A percentile compares a stretch with the other conserved stretches of the same genome.
phyloP scores from a whole-genome alignment of 306 rosid genomes.

The Malus sylvestris region DNA sequence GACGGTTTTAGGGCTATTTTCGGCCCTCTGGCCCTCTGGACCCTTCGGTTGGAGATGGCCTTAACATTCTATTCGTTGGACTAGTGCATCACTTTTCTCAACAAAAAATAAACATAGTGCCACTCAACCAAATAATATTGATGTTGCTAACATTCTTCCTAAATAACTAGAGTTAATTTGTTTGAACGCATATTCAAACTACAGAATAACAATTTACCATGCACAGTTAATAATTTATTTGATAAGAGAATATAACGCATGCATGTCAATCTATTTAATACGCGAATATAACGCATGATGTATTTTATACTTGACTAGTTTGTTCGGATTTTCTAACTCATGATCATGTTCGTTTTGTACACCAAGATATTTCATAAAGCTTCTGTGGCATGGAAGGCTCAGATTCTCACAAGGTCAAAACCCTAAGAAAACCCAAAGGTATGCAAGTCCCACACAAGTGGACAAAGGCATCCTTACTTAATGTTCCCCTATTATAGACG shows the following conservation, averaged over 20 bases:
- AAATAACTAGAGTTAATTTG: too few relatives aligned
- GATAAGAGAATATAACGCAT: too few relatives aligned
- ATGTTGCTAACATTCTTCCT: background rate
- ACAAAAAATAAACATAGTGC: background rate
- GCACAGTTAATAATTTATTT: too few relatives aligned
- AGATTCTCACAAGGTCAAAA: background rate
- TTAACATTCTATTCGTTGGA: background rate
- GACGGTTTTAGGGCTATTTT: too few relatives aligned
- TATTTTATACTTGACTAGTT: too few relatives aligned
- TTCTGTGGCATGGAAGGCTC: background rate
- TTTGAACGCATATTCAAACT: too few relatives aligned
- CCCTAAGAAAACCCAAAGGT: background rate
- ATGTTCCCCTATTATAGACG: slow-evolving; percentile 3
- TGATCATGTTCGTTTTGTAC: background rate
- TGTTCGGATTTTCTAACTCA: background rate
- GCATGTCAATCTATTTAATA: too few relatives aligned
- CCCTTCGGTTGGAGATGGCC: too few relatives aligned
- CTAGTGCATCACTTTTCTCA: background rate
- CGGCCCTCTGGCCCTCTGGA: too few relatives aligned
- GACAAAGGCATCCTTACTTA: background rate
- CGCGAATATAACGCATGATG: too few relatives aligned
- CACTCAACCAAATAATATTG: background rate
- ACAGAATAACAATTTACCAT: too few relatives aligned
- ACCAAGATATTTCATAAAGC: background rate
- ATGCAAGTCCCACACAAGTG: slow-evolving; percentile 2